Evolutionary conservation across 129 eudicot genomes (phyloP).

Genomic region (Chrysanthemum seticuspe): DNA sequence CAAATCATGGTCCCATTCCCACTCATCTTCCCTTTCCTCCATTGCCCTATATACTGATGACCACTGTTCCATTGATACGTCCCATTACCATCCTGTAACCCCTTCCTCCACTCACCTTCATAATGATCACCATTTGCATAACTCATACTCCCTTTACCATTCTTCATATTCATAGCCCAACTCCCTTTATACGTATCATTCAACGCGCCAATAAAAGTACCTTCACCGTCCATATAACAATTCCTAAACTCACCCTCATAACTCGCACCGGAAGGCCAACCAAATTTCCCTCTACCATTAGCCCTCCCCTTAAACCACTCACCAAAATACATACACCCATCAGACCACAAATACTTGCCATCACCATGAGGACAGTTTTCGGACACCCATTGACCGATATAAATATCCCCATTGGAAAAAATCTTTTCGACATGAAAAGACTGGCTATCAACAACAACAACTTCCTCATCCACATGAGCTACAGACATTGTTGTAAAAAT

Average conservation of each 20-base stretch:
- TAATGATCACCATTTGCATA: slow-evolving; percentile 71
- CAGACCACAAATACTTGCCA: slow-evolving; percentile 82
- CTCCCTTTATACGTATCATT: slow-evolving; percentile 55
- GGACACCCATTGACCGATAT: slow-evolving; percentile 69
- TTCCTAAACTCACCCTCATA: slow-evolving; percentile 88
- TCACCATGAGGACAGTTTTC: slow-evolving; percentile 71
- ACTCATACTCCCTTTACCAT: slow-evolving; percentile 63
- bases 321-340: slow-evolving; percentile 89
- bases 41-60: slow-evolving; percentile 64
- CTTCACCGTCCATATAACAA: slow-evolving; percentile 83
- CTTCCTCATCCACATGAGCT: slow-evolving; percentile 86
- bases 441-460: slow-evolving; percentile 29
- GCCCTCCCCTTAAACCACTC: slow-evolving; percentile 69
- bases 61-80: slow-evolving; percentile 75
- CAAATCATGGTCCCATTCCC: slow-evolving; percentile 78
- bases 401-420: slow-evolving; percentile 58
- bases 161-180: slow-evolving; percentile 73
- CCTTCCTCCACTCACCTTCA: slow-evolving; percentile 82
- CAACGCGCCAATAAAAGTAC: slow-evolving; percentile 58
- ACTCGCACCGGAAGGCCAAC: slow-evolving; percentile 85
- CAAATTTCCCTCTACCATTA: slow-evolving; percentile 71
- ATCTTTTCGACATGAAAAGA: slow-evolving; percentile 46
- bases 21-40: slow-evolving; percentile 76
- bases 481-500: slow-evolving; percentile 89
- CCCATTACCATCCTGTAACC: slow-evolving; percentile 71